phyloP scores from a whole-genome alignment of 1,284 basidiomycete genomes.

The Trichosporon sp. region DNA sequence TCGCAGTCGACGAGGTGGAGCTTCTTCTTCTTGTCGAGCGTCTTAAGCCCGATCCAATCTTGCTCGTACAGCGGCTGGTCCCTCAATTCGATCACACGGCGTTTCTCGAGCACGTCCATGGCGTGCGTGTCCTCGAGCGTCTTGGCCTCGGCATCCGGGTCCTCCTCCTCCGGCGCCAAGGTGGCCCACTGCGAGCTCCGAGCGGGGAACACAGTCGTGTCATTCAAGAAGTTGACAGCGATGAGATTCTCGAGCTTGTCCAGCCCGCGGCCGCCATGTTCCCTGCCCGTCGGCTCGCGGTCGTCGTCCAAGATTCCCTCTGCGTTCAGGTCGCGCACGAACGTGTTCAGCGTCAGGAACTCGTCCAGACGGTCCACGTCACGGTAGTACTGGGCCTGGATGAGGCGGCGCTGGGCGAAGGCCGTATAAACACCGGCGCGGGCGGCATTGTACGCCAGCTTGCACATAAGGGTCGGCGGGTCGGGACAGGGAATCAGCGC shows the following conservation, averaged over 20 bases:
- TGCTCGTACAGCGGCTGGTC: conserved; percentile 75
- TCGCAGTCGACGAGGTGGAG: conserved; percentile 71
- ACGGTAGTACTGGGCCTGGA: conserved; percentile 93
- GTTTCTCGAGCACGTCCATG: neutral
- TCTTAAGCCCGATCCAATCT: conserved; percentile 84
- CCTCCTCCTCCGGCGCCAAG: conserved; percentile 44
- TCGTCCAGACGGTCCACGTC: conserved; percentile 73
- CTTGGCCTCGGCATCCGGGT: conserved; percentile 22
- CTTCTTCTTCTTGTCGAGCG: conserved; percentile 70
- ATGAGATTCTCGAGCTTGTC: conserved; percentile 53
- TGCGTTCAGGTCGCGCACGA: conserved; percentile 55
- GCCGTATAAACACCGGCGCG: conserved; percentile 74
- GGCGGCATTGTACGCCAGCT: conserved; percentile 71
- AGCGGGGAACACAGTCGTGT: conserved; percentile 52
- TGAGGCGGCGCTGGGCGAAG: conserved; percentile 78
- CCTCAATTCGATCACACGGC: conserved; percentile 68
- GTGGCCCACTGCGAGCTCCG: conserved; percentile 54
- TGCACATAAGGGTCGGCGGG: conserved; percentile 63
- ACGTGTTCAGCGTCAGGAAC: conserved; percentile 69
- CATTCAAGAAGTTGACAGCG: conserved; percentile 53
- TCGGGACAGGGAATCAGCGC: conserved; percentile 55
- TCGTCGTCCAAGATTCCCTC: conserved; percentile 33
- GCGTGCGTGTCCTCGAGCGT: neutral
- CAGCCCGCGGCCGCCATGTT: conserved; percentile 44
- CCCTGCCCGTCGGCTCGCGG: conserved; percentile 25